phyloP scores from a whole-genome alignment of 2,329 filamentous ascomycete species.

The Camptophora hylomeconis region DNA sequence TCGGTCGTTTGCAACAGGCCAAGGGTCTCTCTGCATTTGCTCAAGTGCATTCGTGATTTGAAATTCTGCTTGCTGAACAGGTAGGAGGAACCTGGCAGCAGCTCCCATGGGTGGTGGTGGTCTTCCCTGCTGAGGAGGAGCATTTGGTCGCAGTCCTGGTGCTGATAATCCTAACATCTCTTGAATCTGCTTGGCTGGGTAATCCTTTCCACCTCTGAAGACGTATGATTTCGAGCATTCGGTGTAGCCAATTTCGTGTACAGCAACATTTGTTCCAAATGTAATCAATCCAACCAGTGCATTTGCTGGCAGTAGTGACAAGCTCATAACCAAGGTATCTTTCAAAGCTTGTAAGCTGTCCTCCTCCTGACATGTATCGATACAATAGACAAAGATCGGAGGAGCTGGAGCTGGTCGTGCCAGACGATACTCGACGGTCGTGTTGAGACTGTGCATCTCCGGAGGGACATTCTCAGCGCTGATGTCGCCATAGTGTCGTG shows the following conservation, averaged over 20 bases:
- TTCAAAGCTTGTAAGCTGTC: constrained; percentile 54
- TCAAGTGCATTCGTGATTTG: constrained; percentile 94
- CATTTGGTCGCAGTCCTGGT: constrained; percentile 57
- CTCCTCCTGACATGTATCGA: constrained; percentile 57
- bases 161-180: constrained; percentile 87
- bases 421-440: constrained; percentile 54
- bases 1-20: constrained; percentile 90
- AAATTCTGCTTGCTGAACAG: constrained; percentile 91
- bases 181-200: constrained; percentile 96
- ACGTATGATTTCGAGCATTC: constrained; percentile 98
- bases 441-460: constrained; percentile 51
- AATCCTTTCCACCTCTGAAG: constrained; percentile 95
- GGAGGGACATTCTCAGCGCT: constrained; percentile 52
- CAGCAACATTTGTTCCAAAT: constrained; percentile 79
- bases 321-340: constrained; percentile 54
- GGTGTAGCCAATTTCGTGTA: constrained; percentile 94
- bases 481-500: constrained; percentile 57
- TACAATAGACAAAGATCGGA: constrained; percentile 56
- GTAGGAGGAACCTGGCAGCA: constrained; percentile 79
- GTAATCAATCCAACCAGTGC: constrained; percentile 53
- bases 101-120: constrained; percentile 63
- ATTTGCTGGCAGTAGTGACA: constrained; percentile 49
- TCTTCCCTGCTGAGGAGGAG: constrained; percentile 60
- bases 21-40: constrained; percentile 90
- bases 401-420: constrained; percentile 49